Percentiles rank a stretch among this genome's conserved stretches.
Conservation (phyloP, 1,284 basidiomycete genomes). For the Coniferiporia weirii region DNA sequence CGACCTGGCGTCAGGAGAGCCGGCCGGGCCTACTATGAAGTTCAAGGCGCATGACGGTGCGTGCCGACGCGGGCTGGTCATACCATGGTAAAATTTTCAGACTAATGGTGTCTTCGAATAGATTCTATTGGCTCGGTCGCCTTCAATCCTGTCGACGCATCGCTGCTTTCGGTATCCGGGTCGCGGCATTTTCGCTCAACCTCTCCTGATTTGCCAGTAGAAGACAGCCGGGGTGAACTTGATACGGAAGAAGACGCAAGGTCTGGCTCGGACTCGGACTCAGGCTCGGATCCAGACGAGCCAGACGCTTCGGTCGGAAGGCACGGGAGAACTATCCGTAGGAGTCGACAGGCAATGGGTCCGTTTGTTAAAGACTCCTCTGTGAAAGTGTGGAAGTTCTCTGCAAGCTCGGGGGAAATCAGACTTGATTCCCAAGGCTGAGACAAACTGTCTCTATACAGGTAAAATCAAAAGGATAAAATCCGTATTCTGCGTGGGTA, state of each 20-base stretch:
- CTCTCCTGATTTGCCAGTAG: neutral
- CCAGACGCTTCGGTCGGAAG: neutral
- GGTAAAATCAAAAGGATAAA: too few species aligned
- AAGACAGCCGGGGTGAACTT: too few species aligned
- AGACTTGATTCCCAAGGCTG: neutral
- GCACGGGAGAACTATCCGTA: neutral
- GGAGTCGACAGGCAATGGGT: neutral
- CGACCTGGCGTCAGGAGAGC: slow-evolving; percentile 16
- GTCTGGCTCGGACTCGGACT: neutral
- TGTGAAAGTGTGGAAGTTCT: slow-evolving; percentile 14
- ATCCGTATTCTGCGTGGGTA: too few species aligned
- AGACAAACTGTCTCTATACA: neutral
- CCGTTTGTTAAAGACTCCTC: slow-evolving; percentile 14
- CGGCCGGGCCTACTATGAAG: slow-evolving; percentile 15
- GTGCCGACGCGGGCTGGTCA: neutral
- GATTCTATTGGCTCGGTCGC: slow-evolving; percentile 19
- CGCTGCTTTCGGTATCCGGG: slow-evolving; percentile 18
- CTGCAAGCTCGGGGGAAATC: neutral
- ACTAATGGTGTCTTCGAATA: neutral
- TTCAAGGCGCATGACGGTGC: slow-evolving; percentile 23
- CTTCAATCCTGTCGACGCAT: slow-evolving; percentile 15
- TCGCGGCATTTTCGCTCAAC: slow-evolving; percentile 17
- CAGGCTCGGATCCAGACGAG: slow-evolving; percentile 4
- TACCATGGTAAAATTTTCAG: too few species aligned
- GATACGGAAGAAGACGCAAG: neutral